Conservation (phyloP, 768 basidiomycete species). For the Tubosaeta sp. region DNA sequence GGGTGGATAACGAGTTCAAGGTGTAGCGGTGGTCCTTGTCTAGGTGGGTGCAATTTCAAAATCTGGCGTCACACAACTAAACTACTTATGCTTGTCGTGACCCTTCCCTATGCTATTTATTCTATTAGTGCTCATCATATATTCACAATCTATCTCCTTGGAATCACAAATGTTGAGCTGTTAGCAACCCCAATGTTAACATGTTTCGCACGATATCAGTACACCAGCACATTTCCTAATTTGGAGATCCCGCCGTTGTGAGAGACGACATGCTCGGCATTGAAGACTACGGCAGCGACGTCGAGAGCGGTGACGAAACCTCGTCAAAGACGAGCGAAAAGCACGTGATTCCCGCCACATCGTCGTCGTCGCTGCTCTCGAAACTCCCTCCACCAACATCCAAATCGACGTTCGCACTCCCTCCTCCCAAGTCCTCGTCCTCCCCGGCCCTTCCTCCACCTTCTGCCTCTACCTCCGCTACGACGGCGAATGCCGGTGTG, state of each 20-base stretch:
- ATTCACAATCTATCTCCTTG: too few relatives aligned
- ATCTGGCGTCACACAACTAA: too few relatives aligned
- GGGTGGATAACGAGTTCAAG: neutral
- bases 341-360: neutral
- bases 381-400: conserved; percentile 26
- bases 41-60: too few relatives aligned
- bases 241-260: too few relatives aligned
- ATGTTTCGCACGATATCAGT: too few relatives aligned
- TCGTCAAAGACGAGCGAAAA: conserved; percentile 7
- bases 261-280: conserved; percentile 58
- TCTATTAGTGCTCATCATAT: too few relatives aligned
- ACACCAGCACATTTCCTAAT: too few relatives aligned
- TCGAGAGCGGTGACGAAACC: conserved; percentile 50
- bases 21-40: neutral
- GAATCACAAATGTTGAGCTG: too few relatives aligned
- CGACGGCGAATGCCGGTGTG: conserved; percentile 1
- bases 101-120: too few relatives aligned
- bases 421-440: conserved; percentile 32
- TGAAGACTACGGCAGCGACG: conserved; percentile 74
- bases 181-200: too few relatives aligned
- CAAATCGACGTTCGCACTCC: conserved; percentile 34
- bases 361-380: conserved; percentile 14
- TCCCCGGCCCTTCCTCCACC: conserved; percentile 29
- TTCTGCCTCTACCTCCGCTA: conserved; percentile 4
- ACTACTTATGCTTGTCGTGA: too few relatives aligned